Conservation (phyloP, 768 basidiomycete species). For the Podaxis rugospora region DNA sequence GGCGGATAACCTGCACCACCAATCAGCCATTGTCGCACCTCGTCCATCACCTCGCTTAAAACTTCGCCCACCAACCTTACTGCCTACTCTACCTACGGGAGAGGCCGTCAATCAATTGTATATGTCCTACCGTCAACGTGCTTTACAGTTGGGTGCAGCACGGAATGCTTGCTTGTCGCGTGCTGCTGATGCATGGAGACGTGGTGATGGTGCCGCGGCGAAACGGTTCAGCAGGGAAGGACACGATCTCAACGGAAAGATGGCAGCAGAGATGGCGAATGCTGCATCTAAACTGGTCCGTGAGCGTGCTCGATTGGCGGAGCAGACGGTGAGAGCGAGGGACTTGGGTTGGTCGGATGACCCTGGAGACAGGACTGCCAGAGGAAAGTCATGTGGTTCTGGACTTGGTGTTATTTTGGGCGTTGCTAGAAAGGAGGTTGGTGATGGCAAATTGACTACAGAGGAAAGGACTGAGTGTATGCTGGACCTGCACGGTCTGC, state of each 20-base stretch:
- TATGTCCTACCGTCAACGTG: slow-evolving; percentile 83
- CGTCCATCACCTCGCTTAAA: slow-evolving; percentile 82
- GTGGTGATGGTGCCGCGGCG: slow-evolving; percentile 93
- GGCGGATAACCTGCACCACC: slow-evolving; percentile 60
- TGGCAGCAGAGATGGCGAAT: slow-evolving; percentile 79
- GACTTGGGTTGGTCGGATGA: slow-evolving; percentile 83
- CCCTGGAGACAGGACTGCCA: slow-evolving; percentile 64
- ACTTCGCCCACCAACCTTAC: slow-evolving; percentile 72
- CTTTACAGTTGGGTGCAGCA: slow-evolving; percentile 88
- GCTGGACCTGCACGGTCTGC: slow-evolving; percentile 90
- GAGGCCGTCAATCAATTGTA: slow-evolving; percentile 76
- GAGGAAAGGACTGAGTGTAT: slow-evolving; percentile 89
- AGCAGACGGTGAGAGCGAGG: slow-evolving; percentile 68
- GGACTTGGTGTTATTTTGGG: slow-evolving; percentile 87
- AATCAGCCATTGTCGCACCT: slow-evolving; percentile 70
- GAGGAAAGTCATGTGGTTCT: slow-evolving; percentile 75
- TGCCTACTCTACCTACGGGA: slow-evolving; percentile 89
- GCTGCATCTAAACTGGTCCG: slow-evolving; percentile 84
- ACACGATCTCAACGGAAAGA: slow-evolving; percentile 88
- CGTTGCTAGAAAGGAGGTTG: slow-evolving; percentile 59
- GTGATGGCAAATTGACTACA: slow-evolving; percentile 54
- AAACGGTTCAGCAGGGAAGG: slow-evolving; percentile 94
- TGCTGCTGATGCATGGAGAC: slow-evolving; percentile 93
- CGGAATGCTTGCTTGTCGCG: slow-evolving; percentile 92
- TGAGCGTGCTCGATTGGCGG: slow-evolving; percentile 72